Evolutionary conservation across 495 filamentous ascomycete genomes (phyloP).

Genomic region (Hypoxylon intermedium): DNA sequence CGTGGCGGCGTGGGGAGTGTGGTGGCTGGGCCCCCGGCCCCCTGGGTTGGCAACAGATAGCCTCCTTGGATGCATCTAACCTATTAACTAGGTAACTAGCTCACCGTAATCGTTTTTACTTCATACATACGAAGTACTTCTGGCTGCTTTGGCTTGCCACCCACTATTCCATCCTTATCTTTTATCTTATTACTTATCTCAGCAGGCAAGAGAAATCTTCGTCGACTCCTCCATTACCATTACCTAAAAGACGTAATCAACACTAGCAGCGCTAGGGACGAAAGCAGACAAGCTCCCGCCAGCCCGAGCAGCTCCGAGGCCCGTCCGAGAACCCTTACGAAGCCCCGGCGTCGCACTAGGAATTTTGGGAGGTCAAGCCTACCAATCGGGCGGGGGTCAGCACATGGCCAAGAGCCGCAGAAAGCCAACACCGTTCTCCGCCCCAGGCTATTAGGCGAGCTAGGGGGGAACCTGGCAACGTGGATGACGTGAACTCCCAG

Average conservation of each 20-base stretch:
- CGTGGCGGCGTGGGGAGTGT: slow-evolving; percentile 15
- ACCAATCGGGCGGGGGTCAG: slow-evolving; percentile 23
- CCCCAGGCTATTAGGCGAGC: too few relatives aligned
- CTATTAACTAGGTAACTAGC: too few relatives aligned
- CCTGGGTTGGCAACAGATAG: slow-evolving; percentile 31
- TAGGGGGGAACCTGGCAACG: too few relatives aligned
- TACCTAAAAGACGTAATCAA: slow-evolving; percentile 7
- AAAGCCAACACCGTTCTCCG: slow-evolving; percentile 17
- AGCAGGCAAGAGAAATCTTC: slow-evolving; percentile 7
- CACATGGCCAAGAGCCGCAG: slow-evolving; percentile 20
- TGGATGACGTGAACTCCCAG: slow-evolving; percentile 26
- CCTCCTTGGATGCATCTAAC: slow-evolving; percentile 13
- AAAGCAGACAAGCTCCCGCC: slow-evolving; percentile 18
- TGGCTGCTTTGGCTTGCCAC: too few relatives aligned
- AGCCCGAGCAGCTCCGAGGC: slow-evolving; percentile 13
- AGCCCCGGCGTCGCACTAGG: not conserved
- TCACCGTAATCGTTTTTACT: too few relatives aligned
- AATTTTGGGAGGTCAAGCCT: not conserved
- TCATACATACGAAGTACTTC: too few relatives aligned
- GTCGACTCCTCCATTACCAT: not conserved
- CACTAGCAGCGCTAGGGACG: slow-evolving; percentile 9
- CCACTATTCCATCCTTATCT: too few relatives aligned
- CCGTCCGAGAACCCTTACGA: slow-evolving; percentile 2
- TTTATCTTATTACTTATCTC: too few relatives aligned
- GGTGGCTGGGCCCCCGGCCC: slow-evolving; percentile 21